phyloP scores from a whole-genome alignment of 352 stramenopile genomes.

The Pythium apleroticum region DNA sequence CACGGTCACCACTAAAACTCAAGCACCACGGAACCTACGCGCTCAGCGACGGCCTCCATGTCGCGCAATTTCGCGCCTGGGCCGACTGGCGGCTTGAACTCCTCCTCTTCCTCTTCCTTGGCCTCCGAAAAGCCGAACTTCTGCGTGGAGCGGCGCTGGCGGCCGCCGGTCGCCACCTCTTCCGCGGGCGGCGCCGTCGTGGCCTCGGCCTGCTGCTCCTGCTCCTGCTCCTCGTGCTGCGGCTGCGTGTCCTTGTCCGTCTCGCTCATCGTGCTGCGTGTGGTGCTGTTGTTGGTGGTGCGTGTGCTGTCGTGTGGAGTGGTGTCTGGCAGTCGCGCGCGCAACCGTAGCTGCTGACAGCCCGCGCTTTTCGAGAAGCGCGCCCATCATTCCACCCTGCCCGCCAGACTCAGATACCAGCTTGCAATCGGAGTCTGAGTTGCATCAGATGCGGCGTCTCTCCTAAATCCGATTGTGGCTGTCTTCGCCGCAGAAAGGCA shows the following conservation, averaged over 20 bases:
- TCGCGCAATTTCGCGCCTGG: slow-evolving; percentile 59
- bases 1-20: neutral
- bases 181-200: slow-evolving; percentile 8
- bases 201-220: slow-evolving; percentile 13
- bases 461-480: neutral
- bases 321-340: neutral
- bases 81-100: slow-evolving; percentile 60
- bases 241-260: neutral
- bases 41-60: slow-evolving; percentile 52
- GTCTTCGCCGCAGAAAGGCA: neutral
- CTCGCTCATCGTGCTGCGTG: neutral
- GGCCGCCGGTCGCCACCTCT: slow-evolving; percentile 26
- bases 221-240: neutral
- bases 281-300: neutral
- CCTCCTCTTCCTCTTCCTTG: slow-evolving; percentile 54
- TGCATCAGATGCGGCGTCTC: neutral
- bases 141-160: slow-evolving; percentile 64
- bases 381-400: slow-evolving; percentile 15
- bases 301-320: slow-evolving; percentile 5
- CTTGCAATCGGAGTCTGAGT: neutral
- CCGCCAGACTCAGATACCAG: slow-evolving; percentile 8
- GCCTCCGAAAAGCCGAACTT: slow-evolving; percentile 58
- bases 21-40: slow-evolving; percentile 39
- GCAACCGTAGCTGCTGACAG: neutral
- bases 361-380: slow-evolving; percentile 1